Percentiles rank a stretch among this genome's conserved stretches.
Evolutionary conservation across 768 basidiomycete species (phyloP).

Genomic region (Pulveroboletus sp.): DNA sequence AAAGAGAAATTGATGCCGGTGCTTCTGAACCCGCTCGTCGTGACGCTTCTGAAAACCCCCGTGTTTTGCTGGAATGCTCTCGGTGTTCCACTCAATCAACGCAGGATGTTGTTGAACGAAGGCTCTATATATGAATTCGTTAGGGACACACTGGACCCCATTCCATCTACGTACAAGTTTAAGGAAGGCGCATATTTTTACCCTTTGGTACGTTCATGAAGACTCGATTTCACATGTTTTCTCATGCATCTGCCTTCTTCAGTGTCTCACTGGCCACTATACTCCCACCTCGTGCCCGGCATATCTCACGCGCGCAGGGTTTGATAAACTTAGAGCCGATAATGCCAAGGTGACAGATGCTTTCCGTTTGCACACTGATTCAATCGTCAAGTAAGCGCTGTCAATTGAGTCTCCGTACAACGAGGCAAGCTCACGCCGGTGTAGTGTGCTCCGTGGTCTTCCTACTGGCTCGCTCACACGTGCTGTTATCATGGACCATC

Average conservation of each 20-base stretch:
- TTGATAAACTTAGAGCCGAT: conserved; percentile 49
- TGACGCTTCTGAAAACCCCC: conserved; percentile 44
- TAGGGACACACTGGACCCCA: conserved; percentile 48
- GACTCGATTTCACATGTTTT: neutral
- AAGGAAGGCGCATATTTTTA: conserved; percentile 69
- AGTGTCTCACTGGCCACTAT: conserved; percentile 49
- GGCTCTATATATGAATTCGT: conserved; percentile 49
- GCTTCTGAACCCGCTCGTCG: conserved; percentile 54
- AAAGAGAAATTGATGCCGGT: conserved; percentile 54
- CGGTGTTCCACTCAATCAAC: conserved; percentile 70
- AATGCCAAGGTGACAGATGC: conserved; percentile 43
- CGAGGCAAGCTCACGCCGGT: neutral
- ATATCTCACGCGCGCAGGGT: conserved; percentile 62
- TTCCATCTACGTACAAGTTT: conserved; percentile 44
- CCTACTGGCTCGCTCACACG: conserved; percentile 51
- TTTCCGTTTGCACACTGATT: conserved; percentile 70
- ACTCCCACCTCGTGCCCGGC: conserved; percentile 55
- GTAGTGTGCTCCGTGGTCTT: conserved; percentile 44
- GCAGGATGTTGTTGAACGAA: conserved; percentile 54
- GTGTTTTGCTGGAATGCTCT: conserved; percentile 71
- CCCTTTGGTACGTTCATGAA: conserved; percentile 39
- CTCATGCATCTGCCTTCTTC: conserved; percentile 9
- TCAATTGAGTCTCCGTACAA: neutral
- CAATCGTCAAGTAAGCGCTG: conserved; percentile 54
- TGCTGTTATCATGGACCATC: conserved; percentile 68